Base-by-base conservation (phyloP, 805 yeast genomes). In the Lipomyces lipofer region DNA sequence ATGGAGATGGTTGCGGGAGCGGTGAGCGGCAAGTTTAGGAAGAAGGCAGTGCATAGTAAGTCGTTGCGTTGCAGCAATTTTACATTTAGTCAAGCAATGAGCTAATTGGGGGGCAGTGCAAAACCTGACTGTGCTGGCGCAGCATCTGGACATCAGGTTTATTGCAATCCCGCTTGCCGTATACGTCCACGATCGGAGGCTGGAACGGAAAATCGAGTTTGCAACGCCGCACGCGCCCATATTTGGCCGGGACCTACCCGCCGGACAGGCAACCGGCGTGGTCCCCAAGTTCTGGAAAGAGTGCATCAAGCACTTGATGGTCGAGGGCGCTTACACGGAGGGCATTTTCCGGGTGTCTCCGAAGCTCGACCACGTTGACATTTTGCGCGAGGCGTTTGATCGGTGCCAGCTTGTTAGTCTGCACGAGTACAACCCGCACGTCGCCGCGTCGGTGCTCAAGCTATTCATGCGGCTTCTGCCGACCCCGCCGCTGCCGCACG, bases 141-240 rank as follows among this genome's bases (percentile, higher is more conserved):
- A 75, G 32, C 69, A 77, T 58, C 73, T 91, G 21, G 97, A 91
- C 69, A 81, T 92, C 40, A 85, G 95, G 2, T 78, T 78, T 51
- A 70, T 92, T 43, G 83, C 91, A 60, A 84, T 92, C 39, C 84
- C 91, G 1, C 76, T 91, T 39, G 80, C 82, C 45, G 86, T 88
- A 4, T 90, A 88, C 67, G 71, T 84, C 38, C 83, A 84, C 64
- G 86, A 88, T 62, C 76, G 77, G 54, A 77, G 78, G 51, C 74
- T 81, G 39, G 76, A 75, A 48, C 77, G 74, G n/a, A 69, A 65
- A 43, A 76, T 85, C 32, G 72, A 76, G 2, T 69, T 82, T 2
- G 84, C 83, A n/a, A 67, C 71, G 47, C 74, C 72, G 38, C 61
- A 56, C 43, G 47, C 66, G 63, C 64, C 70, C 30, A 52, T 71